These are phyloP conservation scores for Vishniacozyma victoriae DNA, from an alignment of 768 basidiomycete species.

Conservation along the genomic window DNA sequence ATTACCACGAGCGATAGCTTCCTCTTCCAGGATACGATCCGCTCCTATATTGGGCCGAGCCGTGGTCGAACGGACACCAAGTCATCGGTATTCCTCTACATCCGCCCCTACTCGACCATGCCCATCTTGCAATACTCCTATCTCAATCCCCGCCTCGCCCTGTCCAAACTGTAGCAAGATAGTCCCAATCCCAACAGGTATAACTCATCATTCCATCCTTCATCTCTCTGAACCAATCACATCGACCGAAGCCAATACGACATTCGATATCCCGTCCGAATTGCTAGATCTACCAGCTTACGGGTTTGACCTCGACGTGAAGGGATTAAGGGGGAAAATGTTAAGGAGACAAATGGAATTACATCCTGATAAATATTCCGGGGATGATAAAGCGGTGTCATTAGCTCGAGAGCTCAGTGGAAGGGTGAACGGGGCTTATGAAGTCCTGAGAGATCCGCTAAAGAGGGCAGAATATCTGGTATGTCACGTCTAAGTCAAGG, in stretches of 20 bases:
- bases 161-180: constrained; percentile 67
- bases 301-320: constrained; percentile 60
- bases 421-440: constrained; percentile 76
- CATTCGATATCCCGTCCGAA: constrained; percentile 25
- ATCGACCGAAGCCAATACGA: neutral
- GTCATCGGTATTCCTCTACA: constrained; percentile 1
- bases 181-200: constrained; percentile 54
- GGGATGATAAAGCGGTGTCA: constrained; percentile 52
- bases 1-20: no score
- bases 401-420: constrained; percentile 66
- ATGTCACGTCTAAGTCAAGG: constrained; percentile 5
- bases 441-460: constrained; percentile 65
- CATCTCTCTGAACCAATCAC: constrained; percentile 54
- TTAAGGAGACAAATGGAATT: constrained; percentile 66
- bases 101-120: constrained; percentile 49
- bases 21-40: no score
- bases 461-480: constrained; percentile 72
- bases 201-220: constrained; percentile 65
- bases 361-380: constrained; percentile 82
- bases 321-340: constrained; percentile 61
- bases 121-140: constrained; percentile 58
- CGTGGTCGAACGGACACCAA: no score
- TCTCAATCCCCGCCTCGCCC: constrained; percentile 65
- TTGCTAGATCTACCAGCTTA: constrained; percentile 22
- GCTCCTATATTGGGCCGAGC: no score